Evolutionary conservation across 164 flowering plant genomes (phyloP), one percentile per base, ranked within the genome.

Genomic region (Umbilicus rupestris): DNA sequence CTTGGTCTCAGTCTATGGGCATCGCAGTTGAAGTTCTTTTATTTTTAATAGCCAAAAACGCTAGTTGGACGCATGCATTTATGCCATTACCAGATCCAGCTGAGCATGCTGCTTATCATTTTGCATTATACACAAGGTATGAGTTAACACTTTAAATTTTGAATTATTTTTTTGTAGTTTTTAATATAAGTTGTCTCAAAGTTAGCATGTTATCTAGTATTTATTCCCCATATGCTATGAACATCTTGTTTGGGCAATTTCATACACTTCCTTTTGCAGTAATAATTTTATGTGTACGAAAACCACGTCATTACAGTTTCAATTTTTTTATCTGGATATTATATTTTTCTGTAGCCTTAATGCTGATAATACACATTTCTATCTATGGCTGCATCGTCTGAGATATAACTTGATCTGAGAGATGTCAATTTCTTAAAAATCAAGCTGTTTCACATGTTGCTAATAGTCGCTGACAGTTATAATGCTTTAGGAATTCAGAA

Each of bases 41-140:
- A 52, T 52, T 52, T 41, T 52, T 52, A 22, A 52, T 22, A 8
- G 28, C 5, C 52, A 22, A 26, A 26, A 55, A 28, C 19, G 33
- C 60, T 26, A 55, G 33, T 26, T 28, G 60, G 19, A 55, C 7
- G 60, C 60, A 55, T 55, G 60, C 60, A 55, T 55, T 55, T 26
- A 55, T 55, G 60, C 33, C 33, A 28, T 55, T 55, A 16, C 60
- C 60, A 26, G 8, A 28, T 55, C 60, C 60, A 55, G 60, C 60
- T 26, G 60, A 55, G 60, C 60, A 55, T 55, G 28, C 29, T 22
- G 57, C 37, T 35, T 35, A 35, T 35, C 37, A 35, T 12, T 50
- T 20, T 12, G 19, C 60, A 55, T 14, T 55, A 55, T 28, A 28
- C 33, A 28, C 58, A 28, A 55, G 60, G 60, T 55, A 55, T 12